Evolutionary conservation across 2,329 filamentous ascomycete species (phyloP).

Genomic region (Ophiostoma pallidulum): DNA sequence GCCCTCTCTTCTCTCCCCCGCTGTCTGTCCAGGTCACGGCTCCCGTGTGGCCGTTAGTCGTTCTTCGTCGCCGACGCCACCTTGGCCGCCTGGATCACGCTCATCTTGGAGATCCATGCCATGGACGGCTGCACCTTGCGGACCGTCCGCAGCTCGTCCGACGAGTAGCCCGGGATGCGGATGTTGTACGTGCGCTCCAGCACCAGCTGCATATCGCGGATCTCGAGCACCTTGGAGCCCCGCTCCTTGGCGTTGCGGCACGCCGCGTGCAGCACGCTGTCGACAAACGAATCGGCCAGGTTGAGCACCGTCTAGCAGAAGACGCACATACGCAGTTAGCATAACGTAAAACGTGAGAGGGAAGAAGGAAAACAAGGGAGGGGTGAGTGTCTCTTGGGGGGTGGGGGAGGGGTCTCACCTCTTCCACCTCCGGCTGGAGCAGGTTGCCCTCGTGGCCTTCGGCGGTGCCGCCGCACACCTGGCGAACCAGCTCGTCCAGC

Average conservation of each 20-base stretch:
- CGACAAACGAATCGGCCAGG: conserved; percentile 89
- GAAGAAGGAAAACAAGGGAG: not conserved
- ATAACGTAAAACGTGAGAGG: conserved; percentile 8
- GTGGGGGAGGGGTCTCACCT: no score
- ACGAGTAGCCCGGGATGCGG: conserved; percentile 85
- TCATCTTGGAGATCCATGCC: conserved; percentile 95
- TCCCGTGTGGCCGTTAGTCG: no score
- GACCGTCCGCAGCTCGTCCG: conserved; percentile 88
- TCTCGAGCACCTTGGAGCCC: conserved; percentile 81
- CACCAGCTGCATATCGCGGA: conserved; percentile 74
- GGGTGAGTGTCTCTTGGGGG: not conserved
- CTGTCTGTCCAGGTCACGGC: not conserved
- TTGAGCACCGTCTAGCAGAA: conserved; percentile 67
- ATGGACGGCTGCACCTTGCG: conserved; percentile 83
- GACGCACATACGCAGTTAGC: no score
- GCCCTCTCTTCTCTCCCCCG: not conserved
- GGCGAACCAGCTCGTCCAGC: conserved; percentile 85
- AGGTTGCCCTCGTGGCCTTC: conserved; percentile 66
- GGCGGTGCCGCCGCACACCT: conserved; percentile 75
- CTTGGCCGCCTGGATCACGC: conserved; percentile 89
- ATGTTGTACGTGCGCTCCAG: conserved; percentile 83
- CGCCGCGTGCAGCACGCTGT: conserved; percentile 76
- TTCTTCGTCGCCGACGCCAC: conserved; percentile 50
- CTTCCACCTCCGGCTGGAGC: conserved; percentile 87
- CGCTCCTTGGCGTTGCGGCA: conserved; percentile 91